Evolutionary conservation across 768 basidiomycete species (phyloP).

Genomic region (Suillus paluster): DNA sequence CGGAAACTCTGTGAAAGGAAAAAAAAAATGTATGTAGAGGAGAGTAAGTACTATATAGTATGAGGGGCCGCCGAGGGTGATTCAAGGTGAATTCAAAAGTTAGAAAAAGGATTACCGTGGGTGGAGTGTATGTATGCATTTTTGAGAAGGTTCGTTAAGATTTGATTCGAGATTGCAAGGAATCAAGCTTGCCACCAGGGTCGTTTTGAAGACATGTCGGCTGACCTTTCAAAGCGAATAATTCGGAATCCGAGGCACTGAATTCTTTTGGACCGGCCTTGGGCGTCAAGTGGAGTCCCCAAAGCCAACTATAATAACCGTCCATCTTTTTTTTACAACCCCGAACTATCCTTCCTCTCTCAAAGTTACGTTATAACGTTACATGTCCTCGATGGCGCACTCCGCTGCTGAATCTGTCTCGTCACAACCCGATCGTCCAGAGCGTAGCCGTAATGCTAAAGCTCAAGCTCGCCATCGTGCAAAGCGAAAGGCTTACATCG

Average conservation of each 20-base stretch:
- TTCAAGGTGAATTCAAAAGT: background rate
- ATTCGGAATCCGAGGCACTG: constrained; percentile 50
- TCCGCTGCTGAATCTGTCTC: constrained; percentile 49
- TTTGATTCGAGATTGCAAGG: constrained; percentile 36
- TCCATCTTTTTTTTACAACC: constrained; percentile 47
- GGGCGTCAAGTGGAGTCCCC: constrained; percentile 33
- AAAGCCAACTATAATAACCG: constrained; percentile 40
- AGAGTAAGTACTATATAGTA: background rate
- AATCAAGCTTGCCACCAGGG: constrained; percentile 40
- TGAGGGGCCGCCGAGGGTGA: constrained; percentile 11
- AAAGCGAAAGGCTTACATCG: constrained; percentile 92
- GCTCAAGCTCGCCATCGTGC: constrained; percentile 90
- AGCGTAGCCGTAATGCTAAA: constrained; percentile 85
- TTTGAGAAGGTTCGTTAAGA: constrained; percentile 28
- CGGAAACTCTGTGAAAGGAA: constrained; percentile 12
- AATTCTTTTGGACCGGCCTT: constrained; percentile 26
- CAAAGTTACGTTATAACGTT: constrained; percentile 47
- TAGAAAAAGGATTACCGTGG: constrained; percentile 1
- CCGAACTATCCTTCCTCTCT: constrained; percentile 50
- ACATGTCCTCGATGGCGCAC: constrained; percentile 62
- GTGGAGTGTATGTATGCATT: too few species aligned
- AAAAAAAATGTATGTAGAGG: constrained; percentile 1
- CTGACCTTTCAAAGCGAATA: constrained; percentile 49
- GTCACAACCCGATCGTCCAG: constrained; percentile 64
- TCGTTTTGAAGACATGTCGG: constrained; percentile 37